A percentile compares a stretch with the other conserved stretches of the same genome.
Conservation (phyloP, 768 basidiomycete species). For the Holtermanniella nyarrowii region DNA sequence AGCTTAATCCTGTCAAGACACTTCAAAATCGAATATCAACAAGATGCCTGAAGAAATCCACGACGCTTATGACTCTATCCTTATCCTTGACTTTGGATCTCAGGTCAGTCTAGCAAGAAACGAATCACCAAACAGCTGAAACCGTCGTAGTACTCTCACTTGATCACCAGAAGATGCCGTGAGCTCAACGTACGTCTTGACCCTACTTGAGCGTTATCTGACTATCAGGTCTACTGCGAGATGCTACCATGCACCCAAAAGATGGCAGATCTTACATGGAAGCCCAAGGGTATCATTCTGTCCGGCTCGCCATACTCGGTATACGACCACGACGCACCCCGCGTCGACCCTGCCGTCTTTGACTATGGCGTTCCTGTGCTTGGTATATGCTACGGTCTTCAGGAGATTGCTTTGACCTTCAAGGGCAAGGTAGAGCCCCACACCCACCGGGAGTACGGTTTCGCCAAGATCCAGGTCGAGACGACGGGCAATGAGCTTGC, state of each 20-base stretch:
- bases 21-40: too few relatives aligned
- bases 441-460: constrained; percentile 90
- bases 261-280: constrained; percentile 58
- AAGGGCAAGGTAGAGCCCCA: constrained; percentile 75
- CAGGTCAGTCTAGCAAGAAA: constrained; percentile 51
- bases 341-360: constrained; percentile 85
- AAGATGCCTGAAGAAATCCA: constrained; percentile 57
- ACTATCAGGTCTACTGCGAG: constrained; percentile 62
- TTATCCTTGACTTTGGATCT: constrained; percentile 94
- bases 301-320: constrained; percentile 98
- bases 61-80: constrained; percentile 87
- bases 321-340: constrained; percentile 83
- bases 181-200: constrained; percentile 64
- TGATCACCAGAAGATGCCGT: constrained; percentile 94
- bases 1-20: too few relatives aligned
- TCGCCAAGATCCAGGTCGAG: constrained; percentile 66
- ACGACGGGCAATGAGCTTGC: constrained; percentile 51
- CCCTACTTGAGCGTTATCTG: not conserved
- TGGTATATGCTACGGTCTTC: constrained; percentile 91
- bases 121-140: not conserved
- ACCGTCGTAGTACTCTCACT: constrained; percentile 70
- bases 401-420: constrained; percentile 89
- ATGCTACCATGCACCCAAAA: constrained; percentile 92
- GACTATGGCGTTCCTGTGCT: constrained; percentile 73
- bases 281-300: constrained; percentile 68